phyloP scores from a whole-genome alignment of 768 basidiomycete species.

The Rhodotorula paludigena region DNA sequence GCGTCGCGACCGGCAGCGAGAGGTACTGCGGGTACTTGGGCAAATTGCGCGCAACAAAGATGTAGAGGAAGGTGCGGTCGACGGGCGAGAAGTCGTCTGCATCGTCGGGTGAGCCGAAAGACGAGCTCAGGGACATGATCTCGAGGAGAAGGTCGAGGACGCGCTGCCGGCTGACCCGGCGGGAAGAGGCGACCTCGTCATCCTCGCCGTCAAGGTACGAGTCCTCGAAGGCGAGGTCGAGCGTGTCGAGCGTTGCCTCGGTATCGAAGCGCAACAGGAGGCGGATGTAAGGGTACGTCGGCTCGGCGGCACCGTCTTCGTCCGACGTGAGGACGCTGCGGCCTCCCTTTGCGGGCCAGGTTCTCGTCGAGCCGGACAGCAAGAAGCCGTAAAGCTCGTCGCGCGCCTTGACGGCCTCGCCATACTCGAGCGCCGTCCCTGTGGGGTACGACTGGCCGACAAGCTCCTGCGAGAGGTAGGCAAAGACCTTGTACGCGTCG shows the following conservation, averaged over 20 bases:
- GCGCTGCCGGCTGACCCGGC: constrained; percentile 56
- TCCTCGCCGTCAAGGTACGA: constrained; percentile 74
- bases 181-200: not conserved
- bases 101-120: not conserved
- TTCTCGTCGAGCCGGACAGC: constrained; percentile 70
- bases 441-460: constrained; percentile 83
- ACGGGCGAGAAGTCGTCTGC: constrained; percentile 53
- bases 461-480: constrained; percentile 74
- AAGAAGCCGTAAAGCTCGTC: constrained; percentile 71
- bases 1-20: constrained; percentile 59
- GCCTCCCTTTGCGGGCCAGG: constrained; percentile 68
- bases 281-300: constrained; percentile 83
- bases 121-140: constrained; percentile 49
- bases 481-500: constrained; percentile 85
- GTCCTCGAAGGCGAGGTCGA: constrained; percentile 94
- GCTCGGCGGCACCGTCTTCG: constrained; percentile 69
- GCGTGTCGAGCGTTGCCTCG: constrained; percentile 84
- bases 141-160: constrained; percentile 81
- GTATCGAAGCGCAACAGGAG: constrained; percentile 80
- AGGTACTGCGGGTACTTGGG: constrained; percentile 93
- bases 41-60: constrained; percentile 92
- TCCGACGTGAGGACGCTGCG: constrained; percentile 70
- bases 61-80: constrained; percentile 79
- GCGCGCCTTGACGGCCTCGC: constrained; percentile 66
- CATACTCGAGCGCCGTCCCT: constrained; percentile 62